Base-by-base conservation (phyloP, 352 stramenopile genomes). In the Phytopythium cucurbitacearum region DNA sequence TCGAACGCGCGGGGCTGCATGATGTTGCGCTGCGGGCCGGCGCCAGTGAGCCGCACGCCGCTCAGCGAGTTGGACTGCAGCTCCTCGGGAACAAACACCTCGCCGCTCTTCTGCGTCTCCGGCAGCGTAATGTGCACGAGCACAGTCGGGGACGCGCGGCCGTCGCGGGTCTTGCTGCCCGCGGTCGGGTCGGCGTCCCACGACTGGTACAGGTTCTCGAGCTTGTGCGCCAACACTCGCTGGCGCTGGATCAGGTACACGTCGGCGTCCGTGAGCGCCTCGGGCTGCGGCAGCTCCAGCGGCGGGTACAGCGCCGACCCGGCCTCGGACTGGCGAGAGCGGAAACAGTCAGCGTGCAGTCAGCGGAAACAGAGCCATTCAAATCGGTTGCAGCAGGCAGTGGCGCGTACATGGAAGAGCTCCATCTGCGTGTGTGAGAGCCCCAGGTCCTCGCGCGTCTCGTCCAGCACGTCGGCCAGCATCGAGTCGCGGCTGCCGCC, bases 371-470 rank as follows among this genome's bases (percentile, higher is more conserved):
- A 15, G 5, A 0, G 11, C 5, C 12, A n/a, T 0, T 10, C 33
- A 7, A 32, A 21, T 5, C 47, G 15, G 40, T 41, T 43, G 47
- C 33, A 43, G 9, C 4, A 12, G 11, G 35, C 12, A 3, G n/a
- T 53, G 7, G 43, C n/a, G 62, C 69, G 15, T 56, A 89, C 78
- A 40, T 85, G 67, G 10, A 89, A 61, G 58, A 72, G 53, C 59
- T 89, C 78, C 78, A 89, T 89, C 62, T 89, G 78, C 21, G 66
- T 65, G 50, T 89, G 66, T 16, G 75, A 85, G 39, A 89, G 73
- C 0, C 78, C 78, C 13, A 89, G 60, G 42, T 89, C 78, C 54
- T 89, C 78, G 40, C 78, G 78, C 42, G 75, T 89, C 58, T 89
- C 75, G 46, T 89, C 78, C 51, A 89, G 74, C 38, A 89, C 67